Evolutionary conservation across 371 early-diverging fungal species (phyloP), one percentile per base, ranked within the genome.

Genomic region (Agmasoma carcini): DNA sequence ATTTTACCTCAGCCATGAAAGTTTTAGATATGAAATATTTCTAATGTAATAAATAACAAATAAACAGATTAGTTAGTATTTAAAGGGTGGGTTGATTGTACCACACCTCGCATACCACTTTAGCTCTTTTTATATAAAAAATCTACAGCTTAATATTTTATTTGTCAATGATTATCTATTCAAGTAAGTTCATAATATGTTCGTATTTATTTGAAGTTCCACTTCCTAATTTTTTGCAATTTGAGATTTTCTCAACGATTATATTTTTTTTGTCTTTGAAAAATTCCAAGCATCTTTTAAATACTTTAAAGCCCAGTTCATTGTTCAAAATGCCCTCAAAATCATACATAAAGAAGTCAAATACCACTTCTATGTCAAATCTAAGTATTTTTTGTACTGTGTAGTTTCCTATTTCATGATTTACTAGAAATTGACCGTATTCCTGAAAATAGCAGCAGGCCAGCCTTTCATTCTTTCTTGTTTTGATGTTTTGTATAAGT

Each of bases 361-460:
- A 57, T 0, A 74, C 54, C 29, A 68, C 57, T 12, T 48, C 20
- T 5, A 17, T 2, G 49, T 71, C 63, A 55, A 65, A 72, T 20
- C 20, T 41, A 5, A 70, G n/a, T 38, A 75, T 50, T 43, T 58
- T 66, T 53, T 75, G 75, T 26, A 75, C 65, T 5, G 69, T 52
- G 37, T 75, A 75, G 43, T 75, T 75, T 45, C 75, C 75, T 30
- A 75, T 66, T 29, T 66, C 67, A 57, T 75, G 73, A 19, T 46
- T 53, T 26, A 75, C 50, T 14, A 75, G 44, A 57, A 38, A 48
- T 7, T 50, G 22, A 33, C 65, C 69, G 48, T 68, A 57, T 52
- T 57, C 50, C 22, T 22, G 22, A 45, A 71, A 67, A 40, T 63
- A 71, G 31, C 65, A 55, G 4, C 33, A 33, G 12, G 73, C 49